These are phyloP conservation scores for Psilocybe subaeruginosa DNA, from an alignment of 768 basidiomycete species.

Conservation along the genomic window DNA sequence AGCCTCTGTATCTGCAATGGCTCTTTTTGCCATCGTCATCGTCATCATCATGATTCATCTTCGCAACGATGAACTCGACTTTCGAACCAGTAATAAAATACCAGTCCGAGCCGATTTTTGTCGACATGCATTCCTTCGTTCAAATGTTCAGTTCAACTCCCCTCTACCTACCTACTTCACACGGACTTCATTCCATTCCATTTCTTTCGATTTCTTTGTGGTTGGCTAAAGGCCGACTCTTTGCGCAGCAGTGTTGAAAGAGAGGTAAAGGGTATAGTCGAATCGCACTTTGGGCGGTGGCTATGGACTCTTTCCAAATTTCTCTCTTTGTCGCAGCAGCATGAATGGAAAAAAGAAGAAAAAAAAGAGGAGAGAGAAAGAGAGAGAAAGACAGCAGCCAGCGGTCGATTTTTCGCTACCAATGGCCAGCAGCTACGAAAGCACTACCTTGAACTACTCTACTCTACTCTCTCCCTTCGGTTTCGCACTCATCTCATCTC, in stretches of 20 bases:
- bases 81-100: slow-evolving; percentile 22
- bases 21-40: slow-evolving; percentile 31
- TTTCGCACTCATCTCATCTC: slow-evolving; percentile 34
- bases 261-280: neutral
- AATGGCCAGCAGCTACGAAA: neutral
- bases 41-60: slow-evolving; percentile 12
- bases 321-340: neutral
- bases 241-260: slow-evolving; percentile 19
- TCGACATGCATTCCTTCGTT: slow-evolving; percentile 10
- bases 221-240: slow-evolving; percentile 48
- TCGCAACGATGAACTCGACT: slow-evolving; percentile 32
- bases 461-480: slow-evolving; percentile 22
- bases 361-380: neutral
- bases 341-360: slow-evolving; percentile 7
- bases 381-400: neutral
- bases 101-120: slow-evolving; percentile 27
- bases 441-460: slow-evolving; percentile 15
- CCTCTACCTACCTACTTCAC: slow-evolving; percentile 22
- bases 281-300: slow-evolving; percentile 1
- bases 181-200: slow-evolving; percentile 21
- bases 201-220: slow-evolving; percentile 28
- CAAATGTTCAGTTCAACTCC: neutral
- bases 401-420: slow-evolving; percentile 1
- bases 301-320: neutral
- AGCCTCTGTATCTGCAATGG: slow-evolving; percentile 41